These are phyloP conservation scores for Neurospora sp. DNA, from an alignment of 2,329 filamentous ascomycete species.

Conservation along the genomic window DNA sequence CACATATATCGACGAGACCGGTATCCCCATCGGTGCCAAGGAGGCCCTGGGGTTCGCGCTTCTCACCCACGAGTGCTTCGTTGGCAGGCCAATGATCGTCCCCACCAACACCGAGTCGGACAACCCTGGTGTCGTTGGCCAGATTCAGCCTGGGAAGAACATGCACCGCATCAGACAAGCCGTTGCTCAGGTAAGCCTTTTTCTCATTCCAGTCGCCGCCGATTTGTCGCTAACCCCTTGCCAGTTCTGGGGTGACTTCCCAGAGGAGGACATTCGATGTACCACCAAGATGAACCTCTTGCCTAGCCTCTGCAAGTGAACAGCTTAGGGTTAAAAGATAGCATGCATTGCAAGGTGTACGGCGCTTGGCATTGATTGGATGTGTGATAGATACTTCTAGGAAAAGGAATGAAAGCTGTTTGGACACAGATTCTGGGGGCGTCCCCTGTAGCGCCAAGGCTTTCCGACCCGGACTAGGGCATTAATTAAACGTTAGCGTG, in stretches of 20 bases:
- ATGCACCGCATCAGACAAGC: slow-evolving; percentile 1
- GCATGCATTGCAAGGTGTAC: not conserved
- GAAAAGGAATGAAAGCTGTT: not conserved
- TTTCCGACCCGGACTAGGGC: not conserved
- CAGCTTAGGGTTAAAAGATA: not conserved
- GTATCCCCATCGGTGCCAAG: not conserved
- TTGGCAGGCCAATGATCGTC: not conserved
- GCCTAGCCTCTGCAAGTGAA: not conserved
- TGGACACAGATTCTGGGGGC: not conserved
- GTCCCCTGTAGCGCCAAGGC: not conserved
- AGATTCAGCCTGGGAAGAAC: slow-evolving; percentile 1
- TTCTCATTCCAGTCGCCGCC: too few species aligned
- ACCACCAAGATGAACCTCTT: not conserved
- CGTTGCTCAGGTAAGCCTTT: not conserved
- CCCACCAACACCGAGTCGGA: not conserved
- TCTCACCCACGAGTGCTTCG: not conserved
- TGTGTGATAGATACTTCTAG: not conserved
- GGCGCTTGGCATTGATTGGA: not conserved
- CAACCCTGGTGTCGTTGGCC: not conserved
- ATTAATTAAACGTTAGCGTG: not conserved
- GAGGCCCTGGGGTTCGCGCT: not conserved
- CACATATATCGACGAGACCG: slow-evolving; percentile 1
- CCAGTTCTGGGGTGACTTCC: not conserved
- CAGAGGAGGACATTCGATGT: not conserved
- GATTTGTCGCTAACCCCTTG: not conserved